These are phyloP conservation scores for Ascocoryne sarcoides DNA, from an alignment of 2,329 filamentous ascomycete genomes.

Conservation along the genomic window DNA sequence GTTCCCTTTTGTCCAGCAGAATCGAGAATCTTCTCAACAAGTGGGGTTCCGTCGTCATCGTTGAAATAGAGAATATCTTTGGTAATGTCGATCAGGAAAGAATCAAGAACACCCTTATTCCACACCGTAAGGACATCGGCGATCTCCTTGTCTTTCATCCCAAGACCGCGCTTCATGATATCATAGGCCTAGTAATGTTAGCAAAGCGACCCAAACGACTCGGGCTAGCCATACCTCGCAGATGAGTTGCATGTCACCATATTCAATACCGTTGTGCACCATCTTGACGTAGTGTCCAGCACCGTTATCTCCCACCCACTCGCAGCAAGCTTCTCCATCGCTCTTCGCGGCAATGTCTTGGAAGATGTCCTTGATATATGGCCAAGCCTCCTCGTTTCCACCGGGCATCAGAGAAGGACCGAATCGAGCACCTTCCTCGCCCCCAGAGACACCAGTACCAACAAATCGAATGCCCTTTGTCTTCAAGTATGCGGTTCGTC, in stretches of 20 bases:
- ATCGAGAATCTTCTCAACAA: constrained; percentile 98
- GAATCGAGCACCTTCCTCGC: constrained; percentile 97
- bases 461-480: constrained; percentile 91
- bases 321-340: constrained; percentile 94
- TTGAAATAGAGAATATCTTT: constrained; percentile 98
- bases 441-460: constrained; percentile 94
- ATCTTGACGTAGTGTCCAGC: constrained; percentile 99
- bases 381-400: constrained; percentile 97
- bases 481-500: constrained; percentile 81
- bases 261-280: constrained; percentile 99
- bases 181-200: constrained; percentile 71
- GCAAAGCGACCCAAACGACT: not conserved
- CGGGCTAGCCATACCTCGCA: constrained; percentile 65
- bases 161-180: constrained; percentile 97
- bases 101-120: constrained; percentile 98
- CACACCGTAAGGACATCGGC: constrained; percentile 89
- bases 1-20: constrained; percentile 99
- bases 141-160: constrained; percentile 85
- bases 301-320: constrained; percentile 99
- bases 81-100: constrained; percentile 98
- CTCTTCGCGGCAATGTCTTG: constrained; percentile 97
- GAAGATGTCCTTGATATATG: constrained; percentile 97
- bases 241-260: constrained; percentile 99
- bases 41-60: constrained; percentile 82
- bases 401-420: constrained; percentile 98